Conservation (phyloP, 768 basidiomycete species). For the Tulasnella sp. region DNA sequence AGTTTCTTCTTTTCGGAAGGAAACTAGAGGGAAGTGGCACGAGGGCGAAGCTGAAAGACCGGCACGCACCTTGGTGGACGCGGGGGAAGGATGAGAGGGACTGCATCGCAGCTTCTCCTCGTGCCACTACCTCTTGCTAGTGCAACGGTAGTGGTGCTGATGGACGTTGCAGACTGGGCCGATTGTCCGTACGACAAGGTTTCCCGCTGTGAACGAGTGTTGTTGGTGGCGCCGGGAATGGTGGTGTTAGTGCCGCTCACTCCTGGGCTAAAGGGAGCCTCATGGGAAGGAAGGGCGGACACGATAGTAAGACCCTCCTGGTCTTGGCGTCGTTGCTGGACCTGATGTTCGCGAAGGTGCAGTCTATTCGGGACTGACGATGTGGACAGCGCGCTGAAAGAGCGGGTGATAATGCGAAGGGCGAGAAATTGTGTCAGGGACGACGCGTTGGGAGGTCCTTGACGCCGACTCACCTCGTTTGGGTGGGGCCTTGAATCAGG, state of each 20-base stretch:
- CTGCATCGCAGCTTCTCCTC: background rate
- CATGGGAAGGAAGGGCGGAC: background rate
- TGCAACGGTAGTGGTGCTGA: background rate
- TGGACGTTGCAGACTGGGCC: background rate
- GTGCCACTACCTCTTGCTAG: background rate
- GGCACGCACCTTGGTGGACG: background rate
- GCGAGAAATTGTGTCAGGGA: background rate
- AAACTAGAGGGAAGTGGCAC: background rate
- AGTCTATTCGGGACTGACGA: background rate
- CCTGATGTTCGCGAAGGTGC: background rate
- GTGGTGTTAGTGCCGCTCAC: background rate
- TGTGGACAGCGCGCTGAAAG: background rate
- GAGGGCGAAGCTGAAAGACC: background rate
- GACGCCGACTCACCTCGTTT: background rate
- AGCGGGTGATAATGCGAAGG: background rate
- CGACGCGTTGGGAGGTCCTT: background rate
- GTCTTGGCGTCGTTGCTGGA: background rate
- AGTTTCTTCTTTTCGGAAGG: background rate
- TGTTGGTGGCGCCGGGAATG: background rate
- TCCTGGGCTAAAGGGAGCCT: background rate
- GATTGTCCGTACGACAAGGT: background rate
- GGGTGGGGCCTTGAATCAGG: background rate
- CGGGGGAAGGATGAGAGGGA: background rate
- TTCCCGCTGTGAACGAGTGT: background rate
- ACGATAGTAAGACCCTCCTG: background rate